Evolutionary conservation across 1,284 basidiomycete genomes (phyloP).

Genomic region (Phlebopus sp.): DNA sequence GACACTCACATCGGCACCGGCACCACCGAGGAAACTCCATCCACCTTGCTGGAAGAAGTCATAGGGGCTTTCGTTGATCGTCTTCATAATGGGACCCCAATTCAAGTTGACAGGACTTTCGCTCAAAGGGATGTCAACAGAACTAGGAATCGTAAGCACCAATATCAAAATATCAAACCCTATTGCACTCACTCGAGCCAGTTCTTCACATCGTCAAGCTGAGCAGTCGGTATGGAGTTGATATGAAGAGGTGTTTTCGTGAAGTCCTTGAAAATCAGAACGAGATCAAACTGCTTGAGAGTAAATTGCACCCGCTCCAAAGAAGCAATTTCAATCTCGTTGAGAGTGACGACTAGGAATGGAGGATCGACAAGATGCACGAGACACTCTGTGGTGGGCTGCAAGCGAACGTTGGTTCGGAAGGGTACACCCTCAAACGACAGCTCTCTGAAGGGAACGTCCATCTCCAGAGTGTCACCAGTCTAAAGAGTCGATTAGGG

Average conservation of each 20-base stretch:
- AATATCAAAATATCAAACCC: constrained; percentile 1
- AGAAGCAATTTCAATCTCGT: constrained; percentile 95
- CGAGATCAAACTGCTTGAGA: constrained; percentile 96
- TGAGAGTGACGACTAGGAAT: constrained; percentile 92
- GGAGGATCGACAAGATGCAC: constrained; percentile 95
- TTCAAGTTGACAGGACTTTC: constrained; percentile 98
- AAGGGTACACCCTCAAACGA: constrained; percentile 98
- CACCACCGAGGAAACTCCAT: constrained; percentile 92
- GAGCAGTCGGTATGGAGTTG: constrained; percentile 89
- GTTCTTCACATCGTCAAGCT: constrained; percentile 94
- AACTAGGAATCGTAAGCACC: constrained; percentile 46
- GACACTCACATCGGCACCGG: constrained; percentile 58
- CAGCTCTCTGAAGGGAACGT: constrained; percentile 96
- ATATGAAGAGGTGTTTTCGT: constrained; percentile 89
- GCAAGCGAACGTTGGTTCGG: constrained; percentile 90
- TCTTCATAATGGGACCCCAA: constrained; percentile 98
- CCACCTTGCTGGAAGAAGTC: constrained; percentile 97
- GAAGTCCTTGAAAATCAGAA: constrained; percentile 96
- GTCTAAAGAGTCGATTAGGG: constrained; percentile 41
- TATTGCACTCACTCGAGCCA: constrained; percentile 87
- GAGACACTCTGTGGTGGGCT: constrained; percentile 96
- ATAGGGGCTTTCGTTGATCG: constrained; percentile 92
- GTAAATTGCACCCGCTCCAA: constrained; percentile 97
- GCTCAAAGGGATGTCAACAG: constrained; percentile 93
- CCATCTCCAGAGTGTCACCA: constrained; percentile 87